Conservation (phyloP, 257 asterid species). For the Hygrophila difformis region DNA sequence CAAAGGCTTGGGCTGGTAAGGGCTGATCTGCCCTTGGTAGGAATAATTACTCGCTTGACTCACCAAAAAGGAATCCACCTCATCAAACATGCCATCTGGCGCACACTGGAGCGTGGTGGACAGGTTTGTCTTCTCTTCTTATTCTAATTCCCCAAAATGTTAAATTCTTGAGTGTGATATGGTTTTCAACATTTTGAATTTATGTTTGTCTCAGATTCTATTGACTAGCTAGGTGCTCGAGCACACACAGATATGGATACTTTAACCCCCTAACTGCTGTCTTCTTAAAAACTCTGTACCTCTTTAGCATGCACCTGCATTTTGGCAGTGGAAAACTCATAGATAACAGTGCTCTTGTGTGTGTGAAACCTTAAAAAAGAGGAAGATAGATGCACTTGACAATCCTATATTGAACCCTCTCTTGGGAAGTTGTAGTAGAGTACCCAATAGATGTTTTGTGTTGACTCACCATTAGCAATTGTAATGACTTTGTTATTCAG, state of each 20-base stretch:
- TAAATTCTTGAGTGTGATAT: not conserved
- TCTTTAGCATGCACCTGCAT: not conserved
- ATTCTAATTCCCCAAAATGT: conserved; percentile 2
- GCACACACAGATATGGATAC: not conserved
- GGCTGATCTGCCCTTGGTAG: conserved; percentile 79
- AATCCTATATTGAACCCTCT: not conserved
- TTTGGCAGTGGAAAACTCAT: not conserved
- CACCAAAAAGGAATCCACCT: conserved; percentile 99
- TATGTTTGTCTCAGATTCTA: too few relatives aligned
- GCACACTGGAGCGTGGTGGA: conserved; percentile 80
- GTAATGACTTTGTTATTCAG: not conserved
- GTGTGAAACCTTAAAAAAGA: not conserved
- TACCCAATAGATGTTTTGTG: not conserved
- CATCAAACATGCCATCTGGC: conserved; percentile 94
- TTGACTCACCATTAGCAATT: not conserved
- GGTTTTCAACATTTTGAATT: not conserved
- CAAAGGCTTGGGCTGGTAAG: conserved; percentile 61
- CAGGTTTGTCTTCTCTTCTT: conserved; percentile 45
- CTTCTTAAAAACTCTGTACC: not conserved
- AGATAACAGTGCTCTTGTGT: not conserved
- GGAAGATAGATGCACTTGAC: not conserved
- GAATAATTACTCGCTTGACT: conserved; percentile 90
- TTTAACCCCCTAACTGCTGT: not conserved
- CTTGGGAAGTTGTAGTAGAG: not conserved
- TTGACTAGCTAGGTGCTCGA: not conserved